These are phyloP conservation scores for Malania oleifera DNA, from an alignment of 164 flowering plant species.

Conservation along the genomic window DNA sequence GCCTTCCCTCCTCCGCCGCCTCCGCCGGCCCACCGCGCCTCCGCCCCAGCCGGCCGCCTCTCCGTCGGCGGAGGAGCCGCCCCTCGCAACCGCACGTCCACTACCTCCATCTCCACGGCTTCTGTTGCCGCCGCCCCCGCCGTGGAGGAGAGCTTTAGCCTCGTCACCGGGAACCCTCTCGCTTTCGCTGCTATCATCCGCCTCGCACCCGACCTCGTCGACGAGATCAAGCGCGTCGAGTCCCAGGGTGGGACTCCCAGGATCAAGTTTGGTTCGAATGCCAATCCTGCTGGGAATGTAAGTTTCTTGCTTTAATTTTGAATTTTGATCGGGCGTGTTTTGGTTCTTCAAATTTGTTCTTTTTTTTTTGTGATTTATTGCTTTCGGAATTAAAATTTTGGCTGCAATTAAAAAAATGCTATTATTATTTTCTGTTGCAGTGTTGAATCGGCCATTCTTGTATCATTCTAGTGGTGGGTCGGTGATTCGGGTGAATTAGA, in stretches of 20 bases:
- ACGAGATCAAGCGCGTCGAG: constrained; percentile 86
- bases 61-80: constrained; percentile 27
- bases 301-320: constrained; percentile 19
- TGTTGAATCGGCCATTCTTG: not conserved
- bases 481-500: too few relatives aligned
- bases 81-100: constrained; percentile 24
- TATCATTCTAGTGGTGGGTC: not conserved
- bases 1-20: constrained; percentile 38
- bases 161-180: constrained; percentile 52
- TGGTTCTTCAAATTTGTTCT: constrained; percentile 2
- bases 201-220: constrained; percentile 76
- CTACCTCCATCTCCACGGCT: constrained; percentile 10
- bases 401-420: too few relatives aligned
- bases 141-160: constrained; percentile 62
- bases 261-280: constrained; percentile 71
- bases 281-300: constrained; percentile 64
- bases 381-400: not conserved
- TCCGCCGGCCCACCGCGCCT: constrained; percentile 39
- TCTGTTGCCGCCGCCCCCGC: constrained; percentile 17
- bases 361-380: not conserved
- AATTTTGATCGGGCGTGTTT: not conserved
- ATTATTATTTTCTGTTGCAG: too few relatives aligned
- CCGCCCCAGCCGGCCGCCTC: constrained; percentile 36
- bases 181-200: constrained; percentile 74
- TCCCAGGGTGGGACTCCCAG: constrained; percentile 60